These are phyloP conservation scores for Claviceps purpurea DNA, from an alignment of 2,329 filamentous ascomycete genomes.

Conservation along the genomic window DNA sequence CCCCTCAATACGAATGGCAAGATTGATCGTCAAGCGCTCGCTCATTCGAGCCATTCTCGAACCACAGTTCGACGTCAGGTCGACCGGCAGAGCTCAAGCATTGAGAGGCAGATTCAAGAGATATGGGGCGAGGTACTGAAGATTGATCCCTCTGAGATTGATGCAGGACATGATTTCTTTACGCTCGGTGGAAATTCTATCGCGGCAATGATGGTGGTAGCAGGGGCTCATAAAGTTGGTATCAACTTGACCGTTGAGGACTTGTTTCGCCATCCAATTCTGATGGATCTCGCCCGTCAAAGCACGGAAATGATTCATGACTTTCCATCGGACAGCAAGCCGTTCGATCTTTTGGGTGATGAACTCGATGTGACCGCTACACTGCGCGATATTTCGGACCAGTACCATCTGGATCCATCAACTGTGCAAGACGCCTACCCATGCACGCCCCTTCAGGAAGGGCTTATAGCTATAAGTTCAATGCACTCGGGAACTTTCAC, in stretches of 20 bases:
- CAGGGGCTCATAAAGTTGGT: not conserved
- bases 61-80: not conserved
- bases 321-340: not conserved
- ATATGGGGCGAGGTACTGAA: not conserved
- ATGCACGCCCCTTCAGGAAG: constrained; percentile 25
- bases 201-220: not conserved
- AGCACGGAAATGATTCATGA: not conserved
- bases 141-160: not conserved
- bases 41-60: not conserved
- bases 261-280: not conserved
- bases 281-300: not conserved
- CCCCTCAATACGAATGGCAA: not conserved
- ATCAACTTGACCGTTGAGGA: not conserved
- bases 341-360: not conserved
- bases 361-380: not conserved
- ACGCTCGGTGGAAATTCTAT: not conserved
- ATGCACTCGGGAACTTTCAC: constrained; percentile 21
- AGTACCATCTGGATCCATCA: not conserved
- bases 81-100: not conserved
- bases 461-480: constrained; percentile 21
- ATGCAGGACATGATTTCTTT: not conserved
- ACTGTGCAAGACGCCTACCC: constrained; percentile 10
- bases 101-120: not conserved
- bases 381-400: not conserved
- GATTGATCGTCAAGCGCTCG: not conserved